Conservation (phyloP, 768 basidiomycete species). For the Lactarius sp. region DNA sequence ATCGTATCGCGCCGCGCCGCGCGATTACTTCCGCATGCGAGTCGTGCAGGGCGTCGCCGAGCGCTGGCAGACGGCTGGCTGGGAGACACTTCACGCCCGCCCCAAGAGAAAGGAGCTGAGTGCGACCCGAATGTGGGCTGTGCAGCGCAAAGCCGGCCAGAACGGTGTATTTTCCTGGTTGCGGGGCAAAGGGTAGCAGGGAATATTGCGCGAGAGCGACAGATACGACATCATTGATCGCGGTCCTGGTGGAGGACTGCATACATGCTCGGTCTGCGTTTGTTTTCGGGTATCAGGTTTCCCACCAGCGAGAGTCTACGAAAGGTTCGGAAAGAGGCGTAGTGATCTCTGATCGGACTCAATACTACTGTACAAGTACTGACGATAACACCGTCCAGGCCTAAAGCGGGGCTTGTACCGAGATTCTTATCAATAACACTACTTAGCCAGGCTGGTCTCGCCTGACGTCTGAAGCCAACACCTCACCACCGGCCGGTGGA, state of each 20-base stretch:
- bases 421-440: too few relatives aligned
- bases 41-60: conserved; percentile 82
- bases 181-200: conserved; percentile 46
- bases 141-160: conserved; percentile 53
- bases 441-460: too few relatives aligned
- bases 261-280: background rate
- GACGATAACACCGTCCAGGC: too few relatives aligned
- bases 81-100: conserved; percentile 89
- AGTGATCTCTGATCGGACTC: too few relatives aligned
- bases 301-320: too few relatives aligned
- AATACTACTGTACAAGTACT: too few relatives aligned
- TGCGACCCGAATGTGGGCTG: conserved; percentile 29
- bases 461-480: too few relatives aligned
- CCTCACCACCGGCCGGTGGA: background rate
- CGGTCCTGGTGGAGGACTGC: conserved; percentile 20
- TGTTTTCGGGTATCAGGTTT: too few relatives aligned
- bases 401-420: too few relatives aligned
- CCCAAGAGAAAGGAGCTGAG: conserved; percentile 62
- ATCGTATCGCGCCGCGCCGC: conserved; percentile 68
- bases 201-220: conserved; percentile 42
- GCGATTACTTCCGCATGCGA: conserved; percentile 93
- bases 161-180: conserved; percentile 55
- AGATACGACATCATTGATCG: conserved; percentile 33
- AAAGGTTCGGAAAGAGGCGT: too few relatives aligned
- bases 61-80: conserved; percentile 47